These are phyloP conservation scores for Castanea mollissima DNA, from an alignment of 306 rosid genomes.

Conservation along the genomic window DNA sequence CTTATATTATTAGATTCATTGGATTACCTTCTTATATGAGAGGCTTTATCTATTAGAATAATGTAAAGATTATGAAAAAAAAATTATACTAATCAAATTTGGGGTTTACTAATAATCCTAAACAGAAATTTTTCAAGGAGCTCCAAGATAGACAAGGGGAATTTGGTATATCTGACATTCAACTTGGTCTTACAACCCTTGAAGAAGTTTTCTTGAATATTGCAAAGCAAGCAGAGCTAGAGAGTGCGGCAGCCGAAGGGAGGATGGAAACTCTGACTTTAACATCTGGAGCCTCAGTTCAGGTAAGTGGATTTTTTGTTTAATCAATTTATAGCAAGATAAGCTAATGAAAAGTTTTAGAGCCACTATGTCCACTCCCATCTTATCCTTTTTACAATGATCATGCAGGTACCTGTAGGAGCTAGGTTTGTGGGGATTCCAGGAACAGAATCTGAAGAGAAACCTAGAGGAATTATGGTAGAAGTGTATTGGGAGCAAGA, in stretches of 20 bases:
- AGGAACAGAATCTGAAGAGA: conserved; percentile 60
- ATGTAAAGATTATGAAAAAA: neutral
- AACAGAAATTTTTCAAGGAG: conserved; percentile 66
- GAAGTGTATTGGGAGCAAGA: conserved; percentile 88
- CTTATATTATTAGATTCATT: neutral
- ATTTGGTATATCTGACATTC: conserved; percentile 75
- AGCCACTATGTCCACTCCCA: neutral
- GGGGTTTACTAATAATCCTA: conserved; percentile 6
- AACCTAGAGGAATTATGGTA: conserved; percentile 72
- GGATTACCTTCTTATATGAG: neutral
- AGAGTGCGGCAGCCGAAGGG: conserved; percentile 76
- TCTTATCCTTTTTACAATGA: conserved; percentile 17
- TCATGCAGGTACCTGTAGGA: conserved; percentile 65
- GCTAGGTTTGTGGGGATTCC: conserved; percentile 80
- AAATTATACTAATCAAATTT: neutral
- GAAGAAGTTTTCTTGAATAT: conserved; percentile 90
- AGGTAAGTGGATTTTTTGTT: conserved; percentile 35
- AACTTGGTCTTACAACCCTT: conserved; percentile 79
- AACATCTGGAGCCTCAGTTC: conserved; percentile 55
- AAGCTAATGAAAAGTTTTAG: neutral
- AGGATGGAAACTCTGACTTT: conserved; percentile 51
- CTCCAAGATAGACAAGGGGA: conserved; percentile 67
- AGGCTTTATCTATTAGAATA: neutral
- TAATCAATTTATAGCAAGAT: neutral
- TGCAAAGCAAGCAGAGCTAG: conserved; percentile 85